Evolutionary conservation across 1,284 basidiomycete species (phyloP), one percentile per base, ranked within the genome.

Genomic region (Trichosporon faecale): DNA sequence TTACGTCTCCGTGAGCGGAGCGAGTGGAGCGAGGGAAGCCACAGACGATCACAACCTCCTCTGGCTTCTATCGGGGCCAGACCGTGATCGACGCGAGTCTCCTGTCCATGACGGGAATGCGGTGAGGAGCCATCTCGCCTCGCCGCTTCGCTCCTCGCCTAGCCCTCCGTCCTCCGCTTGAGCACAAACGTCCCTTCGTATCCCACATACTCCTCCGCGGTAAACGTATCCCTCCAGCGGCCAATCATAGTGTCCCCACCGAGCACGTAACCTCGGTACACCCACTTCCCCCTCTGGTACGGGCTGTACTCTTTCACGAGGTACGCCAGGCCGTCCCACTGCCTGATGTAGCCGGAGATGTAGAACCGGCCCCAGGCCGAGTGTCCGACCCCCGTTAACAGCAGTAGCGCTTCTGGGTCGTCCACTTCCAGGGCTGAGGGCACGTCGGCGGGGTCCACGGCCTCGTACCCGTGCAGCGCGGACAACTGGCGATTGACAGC

Each of bases 281-380:
- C 76, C 86, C 86, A 86, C 72, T 84, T 83, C 37, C 86, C 86
- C 16, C 72, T 68, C 66, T 71, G 70, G 66, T 66, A 69, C 57
- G 72, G 72, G 18, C 80, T 78, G 72, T 87, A 87, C 73, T 86
- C 85, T 72, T 86, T 86, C 71, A 85, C 83, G 61, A 87, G 77
- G 65, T 80, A 83, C 40, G 85, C 78, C 81, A 87, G 83, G 3
- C 86, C 86, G 73, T 87, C 86, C 86, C 86, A 87, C 12, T 78
- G 74, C 25, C 86, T 75, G 0, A 87, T 84, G 37, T 85, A 76
- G 3, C 86, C 86, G 27, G 82, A 80, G 11, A 87, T 77, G 23
- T 85, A 78, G 73, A 87, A 87, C 31, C 82, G 77, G 6, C 86
- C 86, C 86, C 86, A 87, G 1, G 85, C 85, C 11, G 81, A 84